Conservation (phyloP, 2,329 filamentous ascomycete species). For the Coniella vitis region DNA sequence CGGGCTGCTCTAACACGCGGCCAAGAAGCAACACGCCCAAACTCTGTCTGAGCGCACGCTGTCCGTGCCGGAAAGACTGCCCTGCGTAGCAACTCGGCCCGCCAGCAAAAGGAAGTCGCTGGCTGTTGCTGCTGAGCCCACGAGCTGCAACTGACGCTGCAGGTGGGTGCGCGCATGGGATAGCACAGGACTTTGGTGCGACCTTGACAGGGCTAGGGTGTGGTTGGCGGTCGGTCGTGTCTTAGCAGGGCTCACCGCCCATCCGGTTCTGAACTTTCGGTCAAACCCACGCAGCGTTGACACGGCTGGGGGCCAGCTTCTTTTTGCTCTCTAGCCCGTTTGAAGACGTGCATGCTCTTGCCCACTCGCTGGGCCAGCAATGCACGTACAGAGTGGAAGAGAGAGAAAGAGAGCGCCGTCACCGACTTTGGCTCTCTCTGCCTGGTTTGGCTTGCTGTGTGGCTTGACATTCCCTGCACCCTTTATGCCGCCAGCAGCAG, state of each 20-base stretch:
- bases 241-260: conserved; percentile 10
- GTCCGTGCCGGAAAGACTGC: background rate
- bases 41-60: background rate
- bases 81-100: background rate
- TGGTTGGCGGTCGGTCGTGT: conserved; percentile 6
- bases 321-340: conserved; percentile 1
- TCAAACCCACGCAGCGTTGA: background rate
- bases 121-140: background rate
- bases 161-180: background rate
- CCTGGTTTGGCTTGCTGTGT: background rate
- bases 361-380: background rate
- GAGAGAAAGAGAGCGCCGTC: background rate
- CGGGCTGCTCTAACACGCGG: conserved; percentile 1
- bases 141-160: background rate
- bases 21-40: background rate
- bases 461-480: background rate
- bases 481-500: background rate
- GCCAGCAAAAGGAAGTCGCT: background rate
- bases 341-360: background rate
- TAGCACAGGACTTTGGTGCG: conserved; percentile 2
- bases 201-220: conserved; percentile 3
- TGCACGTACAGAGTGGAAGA: background rate
- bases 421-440: background rate
- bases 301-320: background rate
- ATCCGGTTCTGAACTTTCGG: conserved; percentile 7